Conservation (phyloP, 495 filamentous ascomycete genomes). For the Hypoxylon crocopeplum region DNA sequence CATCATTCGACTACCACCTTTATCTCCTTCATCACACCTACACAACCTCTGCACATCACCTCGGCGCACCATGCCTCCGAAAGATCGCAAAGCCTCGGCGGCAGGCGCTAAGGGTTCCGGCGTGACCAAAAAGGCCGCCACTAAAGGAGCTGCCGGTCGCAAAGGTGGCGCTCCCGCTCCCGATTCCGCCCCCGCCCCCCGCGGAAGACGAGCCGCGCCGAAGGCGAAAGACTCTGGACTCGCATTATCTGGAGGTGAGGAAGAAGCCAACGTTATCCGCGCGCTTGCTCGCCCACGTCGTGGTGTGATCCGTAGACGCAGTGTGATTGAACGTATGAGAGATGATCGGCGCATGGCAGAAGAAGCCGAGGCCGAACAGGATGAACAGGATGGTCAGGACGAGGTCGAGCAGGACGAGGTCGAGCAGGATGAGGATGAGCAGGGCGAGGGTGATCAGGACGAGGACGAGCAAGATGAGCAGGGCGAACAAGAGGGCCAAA, state of each 20-base stretch:
- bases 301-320: too few species aligned
- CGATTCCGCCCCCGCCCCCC: background rate
- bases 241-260: too few species aligned
- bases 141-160: slow-evolving; percentile 2
- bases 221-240: too few species aligned
- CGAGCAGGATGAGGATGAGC: too few species aligned
- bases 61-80: slow-evolving; percentile 26
- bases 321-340: too few species aligned
- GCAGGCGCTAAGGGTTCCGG: slow-evolving; percentile 9
- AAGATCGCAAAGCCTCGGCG: slow-evolving; percentile 6
- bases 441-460: too few species aligned
- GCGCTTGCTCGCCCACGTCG: slow-evolving; percentile 3
- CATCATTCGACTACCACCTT: background rate
- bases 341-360: slow-evolving; percentile 38
- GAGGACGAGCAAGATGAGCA: too few species aligned
- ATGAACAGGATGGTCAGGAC: background rate
- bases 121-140: slow-evolving; percentile 1
- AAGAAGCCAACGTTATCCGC: background rate
- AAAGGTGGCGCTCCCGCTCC: background rate
- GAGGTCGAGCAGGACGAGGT: background rate
- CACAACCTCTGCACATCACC: background rate
- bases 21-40: background rate
- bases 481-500: too few species aligned
- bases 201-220: background rate
- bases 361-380: slow-evolving; percentile 20